Conservation (phyloP, 129 eudicot species). For the Flaveria robusta region DNA sequence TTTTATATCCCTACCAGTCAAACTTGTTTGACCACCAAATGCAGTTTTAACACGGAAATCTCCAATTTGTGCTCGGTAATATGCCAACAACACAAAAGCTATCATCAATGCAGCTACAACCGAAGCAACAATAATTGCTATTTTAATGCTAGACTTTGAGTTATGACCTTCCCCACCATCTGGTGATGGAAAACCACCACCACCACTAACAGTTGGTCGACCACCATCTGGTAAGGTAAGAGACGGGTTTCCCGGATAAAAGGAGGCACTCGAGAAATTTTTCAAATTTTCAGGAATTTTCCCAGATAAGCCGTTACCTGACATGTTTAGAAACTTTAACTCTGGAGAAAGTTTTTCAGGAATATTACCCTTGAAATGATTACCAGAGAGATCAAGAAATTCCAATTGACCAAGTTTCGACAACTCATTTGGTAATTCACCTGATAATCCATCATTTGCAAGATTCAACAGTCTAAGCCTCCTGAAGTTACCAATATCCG, state of each 20-base stretch:
- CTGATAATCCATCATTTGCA: conserved; percentile 69
- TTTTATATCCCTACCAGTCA: conserved; percentile 59
- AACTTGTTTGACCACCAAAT: conserved; percentile 46
- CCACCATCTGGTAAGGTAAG: conserved; percentile 36
- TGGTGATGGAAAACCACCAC: conserved; percentile 29
- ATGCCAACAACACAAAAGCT: conserved; percentile 69
- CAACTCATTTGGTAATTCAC: conserved; percentile 69
- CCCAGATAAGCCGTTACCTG: conserved; percentile 68
- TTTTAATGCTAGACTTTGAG: conserved; percentile 57
- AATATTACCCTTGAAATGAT: conserved; percentile 63
- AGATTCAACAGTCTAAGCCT: conserved; percentile 72
- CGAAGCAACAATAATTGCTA: conserved; percentile 81
- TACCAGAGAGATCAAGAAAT: conserved; percentile 76
- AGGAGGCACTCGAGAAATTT: conserved; percentile 58
- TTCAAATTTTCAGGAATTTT: conserved; percentile 62
- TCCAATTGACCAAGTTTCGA: conserved; percentile 63
- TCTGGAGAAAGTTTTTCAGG: conserved; percentile 61
- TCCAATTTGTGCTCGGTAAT: conserved; percentile 64
- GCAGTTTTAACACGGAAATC: conserved; percentile 61
- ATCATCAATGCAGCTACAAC: conserved; percentile 84
- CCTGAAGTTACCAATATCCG: conserved; percentile 68
- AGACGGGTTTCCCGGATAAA: conserved; percentile 72
- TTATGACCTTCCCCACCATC: conserved; percentile 31
- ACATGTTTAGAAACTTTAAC: conserved; percentile 59
- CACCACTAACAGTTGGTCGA: conserved; percentile 10